Base-by-base conservation (phyloP, 768 basidiomycete genomes). In the Xerocomellus amylosporus region DNA sequence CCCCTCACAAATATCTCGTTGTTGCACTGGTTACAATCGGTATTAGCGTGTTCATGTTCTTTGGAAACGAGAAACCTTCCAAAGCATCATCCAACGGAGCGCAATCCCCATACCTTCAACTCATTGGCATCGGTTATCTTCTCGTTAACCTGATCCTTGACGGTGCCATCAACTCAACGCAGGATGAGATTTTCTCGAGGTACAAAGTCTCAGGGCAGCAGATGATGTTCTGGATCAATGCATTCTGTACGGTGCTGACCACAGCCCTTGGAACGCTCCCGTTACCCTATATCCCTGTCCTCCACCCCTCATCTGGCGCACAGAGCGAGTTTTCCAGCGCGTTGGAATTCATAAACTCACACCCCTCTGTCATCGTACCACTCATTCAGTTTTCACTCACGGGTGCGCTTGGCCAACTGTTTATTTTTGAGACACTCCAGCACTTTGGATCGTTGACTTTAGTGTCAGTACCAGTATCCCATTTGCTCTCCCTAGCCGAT, bases 161-260 rank as follows among this genome's bases (percentile, higher is more conserved):
- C 69, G 97, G 97, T 20, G 85, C 90, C 28, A 88, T 87, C 55
- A 98, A 98, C 75, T 91, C 92, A 12, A 96, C 95, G 3, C 97
- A 99, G 70, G 97, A 99, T 71, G 91, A 98, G 73, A 88, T 99
- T 54, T 98, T 99, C 73, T 76, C 84, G 24, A 77, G 79, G 13
- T 85, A 89, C 73, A 82, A 82, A 19, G 77, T 84, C 41, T 76
- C 82, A 3, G 97, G 97, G 8, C 94, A 97, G 71, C 97, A 99
- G 68, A 98, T 99, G 95, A 98, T 99, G 97, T 87, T 98, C 69
- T 96, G 86, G 85, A 96, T 99, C 73, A 96, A 94, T 68, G 61
- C 89, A 26, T 87, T 95, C 75, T 87, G 88, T 73, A 90, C 93
- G 4, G 56, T 86, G 36, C 69, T 92, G 53, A 86, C 90, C 20